Evolutionary conservation across 164 flowering plant species (phyloP), one percentile per base, ranked within the genome.

Genomic region (Warburgia ugandensis): DNA sequence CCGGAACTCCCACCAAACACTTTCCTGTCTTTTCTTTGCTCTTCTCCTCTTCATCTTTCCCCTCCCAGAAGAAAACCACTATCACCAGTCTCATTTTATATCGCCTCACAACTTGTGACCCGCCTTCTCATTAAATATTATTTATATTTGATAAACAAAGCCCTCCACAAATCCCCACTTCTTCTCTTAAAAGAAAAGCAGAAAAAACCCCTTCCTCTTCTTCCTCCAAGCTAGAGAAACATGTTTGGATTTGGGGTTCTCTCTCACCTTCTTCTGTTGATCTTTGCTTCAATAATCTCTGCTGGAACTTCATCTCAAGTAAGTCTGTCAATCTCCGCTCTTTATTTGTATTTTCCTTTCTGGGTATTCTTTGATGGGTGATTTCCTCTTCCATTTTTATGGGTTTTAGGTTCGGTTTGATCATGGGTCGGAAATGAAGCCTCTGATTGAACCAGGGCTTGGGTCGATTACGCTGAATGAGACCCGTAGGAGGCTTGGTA

Each of bases 401-500:
- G 16, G 3, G 11, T 21, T n/a, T 41, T 29, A 26, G 57, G 39
- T 41, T 47, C 48, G 25, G 17, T 37, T 31, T 25, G 29, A 30
- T 16, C 28, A 54, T 41, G 46, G 57, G 36, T 29, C 57, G 37
- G 64, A 48, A 26, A 71, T 81, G 87, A 75, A 75, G 72, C 94
- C 96, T 6, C 19, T 75, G 59, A 58, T 73, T 49, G 84, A 67
- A 55, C 59, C 44, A 12, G 73, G 49, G 29, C 64, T 37, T 27
- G 64, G 59, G 57, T 60, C 55, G 56, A 4, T 71, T 71, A 46
- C 76, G 79, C 23, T 80, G 66, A 77, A 81, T 55, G 92, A 79
- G 42, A 79, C 64, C 32, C 70, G 89, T 40, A 69, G 97, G 65
- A 71, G 61, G 62, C 68, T 81, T 23, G 71, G 84, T 11, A 77